Evolutionary conservation across 148 eudicot species (phyloP), one percentile per base, ranked within the genome.

Genomic region (Rhododendron simsii): DNA sequence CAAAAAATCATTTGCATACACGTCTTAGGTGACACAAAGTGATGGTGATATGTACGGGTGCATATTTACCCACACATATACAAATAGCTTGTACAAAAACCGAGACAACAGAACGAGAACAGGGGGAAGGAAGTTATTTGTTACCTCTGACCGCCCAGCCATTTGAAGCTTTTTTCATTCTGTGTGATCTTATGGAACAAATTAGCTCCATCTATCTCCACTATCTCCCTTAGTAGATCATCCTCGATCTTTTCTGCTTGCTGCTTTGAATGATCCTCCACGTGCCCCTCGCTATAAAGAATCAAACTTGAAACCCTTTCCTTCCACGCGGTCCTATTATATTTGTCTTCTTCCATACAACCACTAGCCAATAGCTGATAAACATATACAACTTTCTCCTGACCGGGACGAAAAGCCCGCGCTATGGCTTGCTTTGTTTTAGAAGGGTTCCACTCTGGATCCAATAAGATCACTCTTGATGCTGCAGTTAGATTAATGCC

Each of bases 241-340:
- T 97, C 99, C 85, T 97, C 99, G 6, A 97, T 94, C 89, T 93
- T 97, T 78, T 93, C 96, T 0, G 98, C 98, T 61, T 97, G 98
- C 98, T 96, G 93, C 63, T 92, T 92, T 1, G 99, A 97, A 63
- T 98, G 98, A 57, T 97, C 99, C 88, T 95, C 99, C 13, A 95
- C 95, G 4, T 87, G 92, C 51, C 95, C 99, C 87, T 97, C 98
- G 50, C 99, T 97, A 83, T 13, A 71, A 71, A 95, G 95, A 35
- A 97, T 97, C 99, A 97, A 94, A 85, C 98, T 92, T 12, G 99
- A 97, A 37, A 97, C 94, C 98, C 96, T 94, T 89, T 97, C 99
- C 86, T 97, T 97, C 98, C 98, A 97, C 2, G 99, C 93, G 2
- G 99, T 97, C 59, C 96, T 84, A 1, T 90, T 90, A 80, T 93